These are phyloP conservation scores for Fusarium verrucosum DNA, from an alignment of 2,329 filamentous ascomycete species.

Conservation along the genomic window DNA sequence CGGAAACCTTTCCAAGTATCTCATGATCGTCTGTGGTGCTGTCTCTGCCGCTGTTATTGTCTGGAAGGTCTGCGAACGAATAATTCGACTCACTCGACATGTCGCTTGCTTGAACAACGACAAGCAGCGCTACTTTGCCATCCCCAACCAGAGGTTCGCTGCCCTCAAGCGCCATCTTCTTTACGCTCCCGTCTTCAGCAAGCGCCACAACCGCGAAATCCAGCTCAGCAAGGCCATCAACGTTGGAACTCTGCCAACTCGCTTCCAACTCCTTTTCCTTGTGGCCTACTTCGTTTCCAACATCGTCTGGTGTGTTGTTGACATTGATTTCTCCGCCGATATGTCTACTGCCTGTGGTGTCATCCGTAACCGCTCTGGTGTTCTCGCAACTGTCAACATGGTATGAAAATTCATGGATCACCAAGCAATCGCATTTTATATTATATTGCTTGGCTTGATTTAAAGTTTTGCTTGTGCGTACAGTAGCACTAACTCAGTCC, in stretches of 20 bases:
- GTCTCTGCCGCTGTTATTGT: constrained; percentile 70
- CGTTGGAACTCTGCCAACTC: constrained; percentile 68
- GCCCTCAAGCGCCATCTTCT: constrained; percentile 78
- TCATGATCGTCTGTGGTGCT: constrained; percentile 70
- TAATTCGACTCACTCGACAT: constrained; percentile 75
- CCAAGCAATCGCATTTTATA: background rate
- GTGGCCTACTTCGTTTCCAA: constrained; percentile 66
- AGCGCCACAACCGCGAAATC: constrained; percentile 72
- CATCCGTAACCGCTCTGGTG: constrained; percentile 74
- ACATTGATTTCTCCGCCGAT: constrained; percentile 65
- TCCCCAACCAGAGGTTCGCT: constrained; percentile 62
- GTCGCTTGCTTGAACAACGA: constrained; percentile 81
- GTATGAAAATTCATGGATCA: constrained; percentile 47
- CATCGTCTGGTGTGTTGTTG: constrained; percentile 71
- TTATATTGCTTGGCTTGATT: background rate
- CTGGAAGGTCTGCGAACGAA: constrained; percentile 70
- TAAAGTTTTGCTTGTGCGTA: background rate
- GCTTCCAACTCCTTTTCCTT: constrained; percentile 67
- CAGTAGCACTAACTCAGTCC: constrained; percentile 9
- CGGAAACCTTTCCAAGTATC: constrained; percentile 66
- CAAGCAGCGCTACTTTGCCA: constrained; percentile 80
- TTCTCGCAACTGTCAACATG: constrained; percentile 80
- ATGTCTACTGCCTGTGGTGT: constrained; percentile 57
- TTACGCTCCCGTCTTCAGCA: constrained; percentile 70
- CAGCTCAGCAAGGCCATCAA: constrained; percentile 66